Base-by-base conservation (phyloP, 2,329 filamentous ascomycete species). In the Dothideomycetes sp. region DNA sequence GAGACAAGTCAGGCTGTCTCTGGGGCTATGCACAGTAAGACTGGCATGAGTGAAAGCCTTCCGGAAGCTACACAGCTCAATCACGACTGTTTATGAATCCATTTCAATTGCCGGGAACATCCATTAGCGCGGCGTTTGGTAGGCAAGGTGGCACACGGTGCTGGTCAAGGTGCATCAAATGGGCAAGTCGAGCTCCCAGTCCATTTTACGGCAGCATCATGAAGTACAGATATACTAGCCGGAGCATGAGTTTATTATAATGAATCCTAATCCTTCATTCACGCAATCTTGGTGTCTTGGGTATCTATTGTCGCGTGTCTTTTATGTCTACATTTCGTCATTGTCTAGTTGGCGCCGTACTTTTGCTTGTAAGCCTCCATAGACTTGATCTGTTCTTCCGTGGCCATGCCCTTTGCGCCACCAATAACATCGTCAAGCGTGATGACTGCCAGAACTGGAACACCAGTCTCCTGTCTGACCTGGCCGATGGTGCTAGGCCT, bases 401-500 rank as follows among this genome's bases (percentile, higher is more conserved):
- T 59, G 2, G 65, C 67, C 48, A 64, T 49, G 24, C 55, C 55
- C 54, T 58, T 60, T 50, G 68, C 50, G 38, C 61, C 67, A 45
- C 59, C 60, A 36, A 69, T 58, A 50, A 96, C 78, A 61, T 96
- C 86, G 54, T 87, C 77, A 48, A 96, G 70, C 31, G 81, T 89
- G 52, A 94, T 61, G 49, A 95, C 91, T 14, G 85, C 73, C 49
- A 88, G 69, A 44, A 94, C 85, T 2, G 87, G 86, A 44, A 95
- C 80, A 17, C 77, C 77, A 51, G 84, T 86, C 65, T 93, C 83
- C 61, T 81, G 82, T 61, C 79, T 78, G 44, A 94, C 75, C 67
- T 88, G 81, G 15, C 84, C 86, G 60, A 95, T 85, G 12, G 88
- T 86, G 57, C 86, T 94, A 22, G 75, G 75, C 52, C 79, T 75